These are phyloP conservation scores for Chenopodium album DNA, from an alignment of 148 eudicot genomes.

Conservation along the genomic window DNA sequence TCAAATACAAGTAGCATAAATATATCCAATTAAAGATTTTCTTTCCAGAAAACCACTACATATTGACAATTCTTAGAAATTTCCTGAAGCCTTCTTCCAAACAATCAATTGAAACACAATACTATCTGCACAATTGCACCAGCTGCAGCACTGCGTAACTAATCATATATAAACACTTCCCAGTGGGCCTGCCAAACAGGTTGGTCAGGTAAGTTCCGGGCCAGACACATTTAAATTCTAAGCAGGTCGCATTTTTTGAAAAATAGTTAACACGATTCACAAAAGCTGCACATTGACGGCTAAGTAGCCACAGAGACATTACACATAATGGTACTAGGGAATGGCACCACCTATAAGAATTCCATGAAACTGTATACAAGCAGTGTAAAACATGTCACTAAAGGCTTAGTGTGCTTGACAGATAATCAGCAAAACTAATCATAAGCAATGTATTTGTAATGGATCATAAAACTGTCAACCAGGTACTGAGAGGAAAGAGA, in stretches of 20 bases:
- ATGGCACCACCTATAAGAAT: background rate
- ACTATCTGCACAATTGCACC: background rate
- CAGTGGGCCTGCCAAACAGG: background rate
- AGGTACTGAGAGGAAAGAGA: background rate
- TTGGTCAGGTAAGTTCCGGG: background rate
- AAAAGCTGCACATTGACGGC: constrained; percentile 1
- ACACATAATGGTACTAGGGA: background rate
- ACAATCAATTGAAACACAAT: background rate
- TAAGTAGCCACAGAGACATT: background rate
- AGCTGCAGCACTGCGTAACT: background rate
- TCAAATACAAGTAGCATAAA: background rate
- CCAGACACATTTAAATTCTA: background rate
- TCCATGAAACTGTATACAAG: background rate
- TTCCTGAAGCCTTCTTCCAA: background rate
- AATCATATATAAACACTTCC: background rate
- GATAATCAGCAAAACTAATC: background rate
- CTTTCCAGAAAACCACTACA: background rate
- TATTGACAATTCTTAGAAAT: background rate
- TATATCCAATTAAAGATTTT: background rate
- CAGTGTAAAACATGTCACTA: background rate
- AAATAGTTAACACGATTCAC: background rate
- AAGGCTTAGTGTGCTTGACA: background rate
- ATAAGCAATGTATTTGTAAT: background rate
- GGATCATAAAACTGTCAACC: background rate
- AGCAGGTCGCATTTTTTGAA: background rate